phyloP scores from a whole-genome alignment of 345 rosid genomes.

The Ceriops tagal region DNA sequence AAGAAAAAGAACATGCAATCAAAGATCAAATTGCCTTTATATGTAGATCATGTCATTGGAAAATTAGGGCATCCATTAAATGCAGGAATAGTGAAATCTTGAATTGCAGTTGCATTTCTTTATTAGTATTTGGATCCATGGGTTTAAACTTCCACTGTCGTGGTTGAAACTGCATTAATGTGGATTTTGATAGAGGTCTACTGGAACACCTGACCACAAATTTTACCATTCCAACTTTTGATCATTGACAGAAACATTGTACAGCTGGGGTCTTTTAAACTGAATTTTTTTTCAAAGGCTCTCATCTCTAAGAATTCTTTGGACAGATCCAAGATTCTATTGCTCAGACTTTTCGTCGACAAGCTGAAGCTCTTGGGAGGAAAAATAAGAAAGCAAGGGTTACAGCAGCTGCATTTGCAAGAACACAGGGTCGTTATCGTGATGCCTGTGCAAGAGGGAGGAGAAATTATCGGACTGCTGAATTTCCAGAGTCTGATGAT shows the following conservation, averaged over 20 bases:
- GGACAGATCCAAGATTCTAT: slow-evolving; percentile 53
- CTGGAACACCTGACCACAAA: background rate
- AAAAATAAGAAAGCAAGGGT: slow-evolving; percentile 32
- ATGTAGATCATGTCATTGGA: too few relatives aligned
- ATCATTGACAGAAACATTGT: background rate
- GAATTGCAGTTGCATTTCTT: too few relatives aligned
- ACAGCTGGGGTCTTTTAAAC: background rate
- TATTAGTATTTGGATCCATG: background rate
- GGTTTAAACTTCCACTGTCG: background rate
- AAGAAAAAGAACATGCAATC: background rate
- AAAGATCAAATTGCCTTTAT: too few relatives aligned
- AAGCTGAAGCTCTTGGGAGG: slow-evolving; percentile 45
- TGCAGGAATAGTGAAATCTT: too few relatives aligned
- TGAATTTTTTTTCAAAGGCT: slow-evolving; percentile 1
- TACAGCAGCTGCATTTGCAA: slow-evolving; percentile 24
- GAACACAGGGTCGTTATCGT: slow-evolving; percentile 26
- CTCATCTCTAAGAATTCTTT: slow-evolving; percentile 13
- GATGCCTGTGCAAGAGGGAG: slow-evolving; percentile 34
- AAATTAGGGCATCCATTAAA: too few relatives aligned
- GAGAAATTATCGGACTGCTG: slow-evolving; percentile 31
- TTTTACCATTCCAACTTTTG: background rate
- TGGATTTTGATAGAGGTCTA: slow-evolving; percentile 1
- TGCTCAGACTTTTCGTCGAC: slow-evolving; percentile 40
- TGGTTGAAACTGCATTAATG: background rate
- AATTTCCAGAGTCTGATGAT: slow-evolving; percentile 42